Evolutionary conservation across 768 basidiomycete genomes (phyloP).

Genomic region (Sarcomyxa edulis): DNA sequence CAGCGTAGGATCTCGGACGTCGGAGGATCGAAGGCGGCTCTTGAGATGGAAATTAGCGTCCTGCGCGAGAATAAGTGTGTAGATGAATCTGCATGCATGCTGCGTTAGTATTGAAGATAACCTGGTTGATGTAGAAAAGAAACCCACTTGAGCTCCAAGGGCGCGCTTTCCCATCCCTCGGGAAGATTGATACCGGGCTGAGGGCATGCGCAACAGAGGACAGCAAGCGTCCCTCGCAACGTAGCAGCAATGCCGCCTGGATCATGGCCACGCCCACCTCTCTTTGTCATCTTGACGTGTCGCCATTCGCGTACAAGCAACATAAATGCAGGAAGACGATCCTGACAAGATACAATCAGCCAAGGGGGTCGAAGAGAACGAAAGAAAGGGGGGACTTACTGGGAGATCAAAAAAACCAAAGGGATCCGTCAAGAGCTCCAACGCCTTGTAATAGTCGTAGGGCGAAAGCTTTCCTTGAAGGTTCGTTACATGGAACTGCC

Average conservation of each 20-base stretch:
- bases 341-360: not conserved
- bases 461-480: conserved; percentile 10
- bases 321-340: not conserved
- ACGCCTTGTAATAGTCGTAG: conserved; percentile 11
- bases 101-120: not conserved
- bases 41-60: conserved; percentile 23
- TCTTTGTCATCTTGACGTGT: conserved; percentile 10
- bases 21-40: conserved; percentile 4
- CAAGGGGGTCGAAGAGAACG: not conserved
- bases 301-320: conserved; percentile 9
- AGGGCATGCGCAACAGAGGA: conserved; percentile 21
- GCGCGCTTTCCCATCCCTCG: conserved; percentile 6
- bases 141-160: not conserved
- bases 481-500: conserved; percentile 6
- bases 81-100: conserved; percentile 14
- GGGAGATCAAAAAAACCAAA: not conserved
- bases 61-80: conserved; percentile 14
- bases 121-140: not conserved
- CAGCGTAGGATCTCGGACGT: conserved; percentile 7
- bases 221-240: conserved; percentile 7
- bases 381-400: conserved; percentile 4
- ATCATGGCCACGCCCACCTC: conserved; percentile 10
- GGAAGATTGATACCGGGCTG: conserved; percentile 19
- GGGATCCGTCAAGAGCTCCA: conserved; percentile 8
- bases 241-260: conserved; percentile 6